phyloP scores from a whole-genome alignment of 345 rosid species.

The Linum lewisii region DNA sequence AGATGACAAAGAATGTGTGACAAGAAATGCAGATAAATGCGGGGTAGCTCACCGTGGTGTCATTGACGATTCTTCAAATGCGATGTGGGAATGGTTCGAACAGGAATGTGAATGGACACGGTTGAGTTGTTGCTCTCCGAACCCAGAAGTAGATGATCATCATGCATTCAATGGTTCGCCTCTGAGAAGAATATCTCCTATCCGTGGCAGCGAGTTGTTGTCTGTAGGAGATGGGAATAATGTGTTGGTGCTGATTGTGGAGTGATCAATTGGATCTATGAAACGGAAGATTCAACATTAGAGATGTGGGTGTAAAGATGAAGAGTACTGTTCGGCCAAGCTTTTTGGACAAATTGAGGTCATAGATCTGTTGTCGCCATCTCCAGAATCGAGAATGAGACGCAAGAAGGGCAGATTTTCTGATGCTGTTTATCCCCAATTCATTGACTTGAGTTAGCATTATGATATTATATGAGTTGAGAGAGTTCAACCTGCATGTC shows the following conservation, averaged over 20 bases:
- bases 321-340: constrained; percentile 2
- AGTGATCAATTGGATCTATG: neutral
- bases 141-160: constrained; percentile 13
- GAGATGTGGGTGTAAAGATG: constrained; percentile 14
- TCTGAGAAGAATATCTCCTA: constrained; percentile 15
- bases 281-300: neutral
- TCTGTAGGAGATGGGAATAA: constrained; percentile 10
- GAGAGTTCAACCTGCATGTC: no score
- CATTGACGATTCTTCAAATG: constrained; percentile 5
- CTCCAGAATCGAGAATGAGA: constrained; percentile 39
- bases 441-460: constrained; percentile 68
- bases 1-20: constrained; percentile 10
- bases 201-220: constrained; percentile 9
- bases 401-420: constrained; percentile 41
- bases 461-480: constrained; percentile 6
- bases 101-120: neutral
- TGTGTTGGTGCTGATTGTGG: neutral
- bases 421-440: constrained; percentile 21
- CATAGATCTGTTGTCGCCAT: constrained; percentile 68
- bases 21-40: constrained; percentile 3
- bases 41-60: neutral
- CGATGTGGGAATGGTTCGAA: constrained; percentile 9
- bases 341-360: constrained; percentile 36
- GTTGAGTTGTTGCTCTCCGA: neutral
- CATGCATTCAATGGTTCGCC: constrained; percentile 4